Percentiles rank a stretch among this genome's conserved stretches.
Evolutionary conservation across 1,284 basidiomycete genomes (phyloP).

Genomic region (Pyrrhoderma noxium): DNA sequence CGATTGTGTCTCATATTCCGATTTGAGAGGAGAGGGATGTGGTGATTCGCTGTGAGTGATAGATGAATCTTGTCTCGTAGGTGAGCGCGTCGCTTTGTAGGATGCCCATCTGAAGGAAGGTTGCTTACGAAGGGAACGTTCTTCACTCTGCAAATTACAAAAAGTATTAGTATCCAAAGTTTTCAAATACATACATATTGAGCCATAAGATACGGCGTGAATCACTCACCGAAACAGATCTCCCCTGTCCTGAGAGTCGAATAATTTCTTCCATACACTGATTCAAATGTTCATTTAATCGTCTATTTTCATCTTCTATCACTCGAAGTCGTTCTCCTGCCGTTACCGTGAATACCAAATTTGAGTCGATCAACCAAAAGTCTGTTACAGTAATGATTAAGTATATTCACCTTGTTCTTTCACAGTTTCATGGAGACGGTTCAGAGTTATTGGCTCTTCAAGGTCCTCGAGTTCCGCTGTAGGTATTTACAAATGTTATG

Average conservation of each 20-base stretch:
- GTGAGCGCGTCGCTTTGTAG: conserved; percentile 65
- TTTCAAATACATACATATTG: neutral
- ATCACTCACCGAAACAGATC: conserved; percentile 27
- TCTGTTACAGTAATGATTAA: neutral
- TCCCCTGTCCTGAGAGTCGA: conserved; percentile 33
- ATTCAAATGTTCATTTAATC: conserved; percentile 53
- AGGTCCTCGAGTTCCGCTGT: conserved; percentile 64
- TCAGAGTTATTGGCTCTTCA: conserved; percentile 51
- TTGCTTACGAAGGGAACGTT: conserved; percentile 53
- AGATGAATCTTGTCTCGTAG: conserved; percentile 57
- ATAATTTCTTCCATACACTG: conserved; percentile 61
- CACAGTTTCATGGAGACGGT: conserved; percentile 61
- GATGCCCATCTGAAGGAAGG: conserved; percentile 80
- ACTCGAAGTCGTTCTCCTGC: conserved; percentile 60
- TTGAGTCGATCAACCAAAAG: conserved; percentile 7
- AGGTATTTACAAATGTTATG: neutral
- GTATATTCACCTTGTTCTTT: conserved; percentile 63
- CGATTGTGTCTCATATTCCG: conserved; percentile 55
- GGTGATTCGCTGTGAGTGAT: conserved; percentile 49
- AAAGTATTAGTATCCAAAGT: conserved; percentile 4
- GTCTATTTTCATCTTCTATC: conserved; percentile 73
- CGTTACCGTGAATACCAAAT: neutral
- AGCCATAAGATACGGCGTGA: conserved; percentile 9
- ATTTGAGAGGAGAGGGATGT: conserved; percentile 65
- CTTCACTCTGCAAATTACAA: conserved; percentile 34